phyloP scores from a whole-genome alignment of 345 rosid species.

The Heritiera fomes region DNA sequence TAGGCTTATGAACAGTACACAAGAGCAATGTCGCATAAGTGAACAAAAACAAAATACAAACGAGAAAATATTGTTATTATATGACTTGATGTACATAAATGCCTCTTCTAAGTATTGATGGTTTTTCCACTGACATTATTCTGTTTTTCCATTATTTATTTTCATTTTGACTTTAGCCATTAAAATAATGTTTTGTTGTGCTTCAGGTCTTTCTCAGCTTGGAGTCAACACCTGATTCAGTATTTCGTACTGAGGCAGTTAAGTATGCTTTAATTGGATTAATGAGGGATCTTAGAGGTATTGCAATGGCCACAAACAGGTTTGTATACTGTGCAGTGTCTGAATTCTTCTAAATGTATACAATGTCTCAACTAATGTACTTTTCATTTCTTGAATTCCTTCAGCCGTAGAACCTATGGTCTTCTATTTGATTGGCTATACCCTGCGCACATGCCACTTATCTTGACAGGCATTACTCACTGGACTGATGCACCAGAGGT shows the following conservation, averaged over 20 bases:
- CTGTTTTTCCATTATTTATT: constrained; percentile 21
- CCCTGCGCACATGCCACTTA: constrained; percentile 94
- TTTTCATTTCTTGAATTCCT: constrained; percentile 1
- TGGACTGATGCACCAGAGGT: constrained; percentile 39
- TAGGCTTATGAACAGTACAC: too few species aligned
- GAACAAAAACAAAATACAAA: too few species aligned
- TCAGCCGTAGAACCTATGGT: constrained; percentile 93
- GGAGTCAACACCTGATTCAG: constrained; percentile 85
- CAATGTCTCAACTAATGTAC: not conserved
- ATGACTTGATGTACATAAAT: not conserved
- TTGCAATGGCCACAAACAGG: constrained; percentile 93
- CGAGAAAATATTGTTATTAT: not conserved
- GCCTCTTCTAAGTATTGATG: constrained; percentile 6
- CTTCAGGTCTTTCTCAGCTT: constrained; percentile 73
- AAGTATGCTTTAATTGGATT: constrained; percentile 90
- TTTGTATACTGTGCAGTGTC: constrained; percentile 18
- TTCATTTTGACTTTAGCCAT: constrained; percentile 14
- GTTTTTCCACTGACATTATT: constrained; percentile 13
- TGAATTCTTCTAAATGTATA: constrained; percentile 9
- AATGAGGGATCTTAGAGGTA: constrained; percentile 98
- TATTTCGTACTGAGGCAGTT: constrained; percentile 90
- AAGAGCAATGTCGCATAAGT: too few species aligned
- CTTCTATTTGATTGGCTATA: constrained; percentile 97
- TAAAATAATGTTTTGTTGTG: constrained; percentile 31
- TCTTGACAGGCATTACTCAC: constrained; percentile 84